A percentile compares a stretch with the other conserved stretches of the same genome.
phyloP scores from a whole-genome alignment of 345 rosid genomes.

The Heritiera littoralis region DNA sequence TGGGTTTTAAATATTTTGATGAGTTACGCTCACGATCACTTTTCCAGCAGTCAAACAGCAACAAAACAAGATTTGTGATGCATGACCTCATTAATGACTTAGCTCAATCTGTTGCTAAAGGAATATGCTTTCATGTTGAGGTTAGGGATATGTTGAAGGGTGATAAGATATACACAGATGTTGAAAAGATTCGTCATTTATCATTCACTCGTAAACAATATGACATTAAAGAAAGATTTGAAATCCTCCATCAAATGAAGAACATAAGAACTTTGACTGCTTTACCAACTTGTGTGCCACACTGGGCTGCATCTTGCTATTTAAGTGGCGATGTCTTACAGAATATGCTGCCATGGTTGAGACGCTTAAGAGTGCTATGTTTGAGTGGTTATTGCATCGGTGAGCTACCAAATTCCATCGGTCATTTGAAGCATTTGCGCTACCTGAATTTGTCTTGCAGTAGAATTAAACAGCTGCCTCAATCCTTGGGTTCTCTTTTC shows the following conservation, averaged over 20 bases:
- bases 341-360: slow-evolving; percentile 14
- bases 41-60: slow-evolving; percentile 15
- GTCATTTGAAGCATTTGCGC: slow-evolving; percentile 28
- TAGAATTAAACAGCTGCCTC: slow-evolving; percentile 27
- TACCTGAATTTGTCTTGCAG: slow-evolving; percentile 26
- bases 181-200: slow-evolving; percentile 22
- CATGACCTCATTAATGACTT: slow-evolving; percentile 30
- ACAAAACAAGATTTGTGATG: slow-evolving; percentile 1
- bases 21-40: not conserved
- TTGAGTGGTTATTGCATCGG: slow-evolving; percentile 11
- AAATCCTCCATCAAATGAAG: slow-evolving; percentile 8
- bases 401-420: slow-evolving; percentile 29
- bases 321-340: slow-evolving; percentile 10
- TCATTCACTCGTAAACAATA: slow-evolving; percentile 24
- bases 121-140: slow-evolving; percentile 11
- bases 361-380: slow-evolving; percentile 11
- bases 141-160: slow-evolving; percentile 12
- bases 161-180: not conserved
- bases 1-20: slow-evolving; percentile 1
- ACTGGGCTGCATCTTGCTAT: slow-evolving; percentile 4
- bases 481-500: slow-evolving; percentile 24
- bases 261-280: slow-evolving; percentile 22
- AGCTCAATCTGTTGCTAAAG: slow-evolving; percentile 19
- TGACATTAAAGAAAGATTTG: slow-evolving; percentile 6
- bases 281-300: not conserved